These are phyloP conservation scores for Ensete glaucum DNA, from an alignment of 176 grass and related monocot genomes.

Conservation along the genomic window DNA sequence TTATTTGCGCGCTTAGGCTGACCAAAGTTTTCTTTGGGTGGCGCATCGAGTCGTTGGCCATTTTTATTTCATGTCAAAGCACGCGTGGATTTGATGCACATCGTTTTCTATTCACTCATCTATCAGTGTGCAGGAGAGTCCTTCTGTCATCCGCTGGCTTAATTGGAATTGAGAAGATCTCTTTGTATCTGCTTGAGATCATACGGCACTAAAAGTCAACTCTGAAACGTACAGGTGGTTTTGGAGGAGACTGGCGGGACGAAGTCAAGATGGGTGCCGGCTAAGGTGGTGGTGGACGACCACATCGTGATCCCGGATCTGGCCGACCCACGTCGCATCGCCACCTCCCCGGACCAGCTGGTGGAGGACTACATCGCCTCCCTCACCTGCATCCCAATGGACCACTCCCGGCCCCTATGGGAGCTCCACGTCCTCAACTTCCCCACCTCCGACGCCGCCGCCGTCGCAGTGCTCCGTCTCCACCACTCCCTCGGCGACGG, in stretches of 20 bases:
- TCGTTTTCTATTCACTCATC: too few relatives aligned
- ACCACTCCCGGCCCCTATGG: constrained; percentile 63
- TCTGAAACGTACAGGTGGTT: constrained; percentile 12
- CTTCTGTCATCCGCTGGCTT: too few relatives aligned
- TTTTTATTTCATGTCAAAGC: too few relatives aligned
- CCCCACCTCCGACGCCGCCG: constrained; percentile 48
- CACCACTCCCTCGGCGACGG: constrained; percentile 96
- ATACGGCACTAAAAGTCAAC: too few relatives aligned
- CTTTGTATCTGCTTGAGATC: too few relatives aligned
- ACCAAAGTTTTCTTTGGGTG: too few relatives aligned
- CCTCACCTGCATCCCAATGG: constrained; percentile 42
- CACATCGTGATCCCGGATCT: constrained; percentile 57
- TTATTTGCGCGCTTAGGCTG: too few relatives aligned
- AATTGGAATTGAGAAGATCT: too few relatives aligned
- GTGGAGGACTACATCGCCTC: constrained; percentile 76
- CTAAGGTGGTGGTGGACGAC: constrained; percentile 56
- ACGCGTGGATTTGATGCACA: too few relatives aligned
- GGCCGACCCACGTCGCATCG: constrained; percentile 22
- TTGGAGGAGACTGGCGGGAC: constrained; percentile 8
- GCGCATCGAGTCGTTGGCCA: too few relatives aligned
- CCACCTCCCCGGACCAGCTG: constrained; percentile 29
- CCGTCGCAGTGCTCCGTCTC: constrained; percentile 42
- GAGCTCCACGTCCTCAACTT: constrained; percentile 87
- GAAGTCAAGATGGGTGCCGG: constrained; percentile 44
- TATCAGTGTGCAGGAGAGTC: too few relatives aligned